A percentile compares a stretch with the other conserved stretches of the same genome.
phyloP scores from a whole-genome alignment of 1,284 basidiomycete species.

The Abortiporus biennis region DNA sequence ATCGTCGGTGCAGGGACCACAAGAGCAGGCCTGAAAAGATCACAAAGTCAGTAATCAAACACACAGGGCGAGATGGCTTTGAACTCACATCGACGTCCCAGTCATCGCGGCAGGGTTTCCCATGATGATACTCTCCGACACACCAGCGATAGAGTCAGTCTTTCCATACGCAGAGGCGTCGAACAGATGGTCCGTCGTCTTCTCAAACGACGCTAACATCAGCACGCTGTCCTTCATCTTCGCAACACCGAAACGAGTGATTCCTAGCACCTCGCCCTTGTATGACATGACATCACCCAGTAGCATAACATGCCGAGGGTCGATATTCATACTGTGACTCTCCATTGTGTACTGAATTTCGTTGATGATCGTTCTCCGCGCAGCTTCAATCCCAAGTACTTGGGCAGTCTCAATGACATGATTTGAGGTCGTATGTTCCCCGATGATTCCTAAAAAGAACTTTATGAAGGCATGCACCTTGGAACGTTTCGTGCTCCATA shows the following conservation, averaged over 20 bases:
- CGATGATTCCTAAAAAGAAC: constrained; percentile 69
- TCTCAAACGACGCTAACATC: constrained; percentile 99
- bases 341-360: constrained; percentile 99
- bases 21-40: constrained; percentile 42
- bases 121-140: constrained; percentile 99
- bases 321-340: constrained; percentile 97
- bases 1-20: constrained; percentile 48
- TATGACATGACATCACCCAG: constrained; percentile 99
- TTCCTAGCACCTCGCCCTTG: constrained; percentile 98
- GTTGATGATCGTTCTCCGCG: constrained; percentile 90
- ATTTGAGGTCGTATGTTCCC: constrained; percentile 90
- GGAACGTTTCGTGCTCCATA: constrained; percentile 25
- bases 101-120: constrained; percentile 95
- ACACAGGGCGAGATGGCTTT: constrained; percentile 1
- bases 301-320: constrained; percentile 98
- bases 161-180: constrained; percentile 97
- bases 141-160: constrained; percentile 91
- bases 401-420: constrained; percentile 96
- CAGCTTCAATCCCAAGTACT: constrained; percentile 97
- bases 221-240: constrained; percentile 99
- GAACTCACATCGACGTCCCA: constrained; percentile 87
- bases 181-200: constrained; percentile 98
- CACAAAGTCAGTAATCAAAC: not conserved
- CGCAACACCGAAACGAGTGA: constrained; percentile 99
- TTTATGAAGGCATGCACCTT: not conserved